Evolutionary conservation across 1,284 basidiomycete genomes (phyloP), one percentile per base, ranked within the genome.

Genomic region (Papiliotrema laurentii): DNA sequence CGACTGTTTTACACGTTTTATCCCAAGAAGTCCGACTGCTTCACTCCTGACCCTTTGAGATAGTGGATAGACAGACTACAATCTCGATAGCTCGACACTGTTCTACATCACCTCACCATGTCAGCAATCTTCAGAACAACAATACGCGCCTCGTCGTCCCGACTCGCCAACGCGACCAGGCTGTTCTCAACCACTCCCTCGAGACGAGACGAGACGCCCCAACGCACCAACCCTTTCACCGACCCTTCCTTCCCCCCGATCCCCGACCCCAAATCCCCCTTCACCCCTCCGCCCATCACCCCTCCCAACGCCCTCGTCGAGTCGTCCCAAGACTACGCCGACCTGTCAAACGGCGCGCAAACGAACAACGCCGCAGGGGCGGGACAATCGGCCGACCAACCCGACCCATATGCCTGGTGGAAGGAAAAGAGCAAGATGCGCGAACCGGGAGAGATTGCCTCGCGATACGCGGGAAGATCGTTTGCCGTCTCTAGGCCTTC

Each of bases 331-430:
- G 21, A 7, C 37, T 22, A 6, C 37, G 19, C 5, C 13, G 14
- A 22, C 37, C 37, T 7, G 13, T 22, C 34, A 19, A 16, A 19
- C n/a, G n/a, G n/a, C n/a, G n/a, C n/a, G n/a, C n/a, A n/a, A n/a
- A n/a, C n/a, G n/a, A n/a, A n/a, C n/a, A n/a, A n/a, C n/a, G n/a
- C n/a, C n/a, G n/a, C n/a, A n/a, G n/a, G n/a, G n/a, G n/a, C n/a
- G n/a, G n/a, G n/a, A n/a, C n/a, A n/a, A n/a, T n/a, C n/a, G n/a
- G n/a, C n/a, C n/a, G n/a, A n/a, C n/a, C n/a, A n/a, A n/a, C n/a
- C n/a, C n/a, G 43, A 45, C 34, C 31, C 43, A n/a, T 24, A 45
- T 18, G 43, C n/a, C 4, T 45, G 43, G 43, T 45, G 43, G 43
- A 35, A 36, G 25, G 40, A 22, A 7, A 11, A 28, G 22, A 16